Conservation (phyloP, 2,329 filamentous ascomycete species). For the Stachybotrys chlorohalonatus region DNA sequence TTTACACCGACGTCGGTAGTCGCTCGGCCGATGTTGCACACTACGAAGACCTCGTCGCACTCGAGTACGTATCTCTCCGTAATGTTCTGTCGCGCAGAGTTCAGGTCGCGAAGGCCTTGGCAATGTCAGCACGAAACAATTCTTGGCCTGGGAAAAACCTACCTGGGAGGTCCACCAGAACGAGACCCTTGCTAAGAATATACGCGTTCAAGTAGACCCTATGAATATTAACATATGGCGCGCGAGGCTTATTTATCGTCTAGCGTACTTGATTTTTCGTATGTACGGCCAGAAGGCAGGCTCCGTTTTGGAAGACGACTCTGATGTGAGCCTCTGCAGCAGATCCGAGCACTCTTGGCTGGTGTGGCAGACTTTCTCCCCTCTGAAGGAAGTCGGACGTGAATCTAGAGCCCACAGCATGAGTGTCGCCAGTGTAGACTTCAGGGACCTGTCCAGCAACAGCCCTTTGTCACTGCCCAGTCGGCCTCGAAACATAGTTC, state of each 20-base stretch:
- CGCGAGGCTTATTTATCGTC: no score
- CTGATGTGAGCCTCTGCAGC: constrained; percentile 28
- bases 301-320: constrained; percentile 13
- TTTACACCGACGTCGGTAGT: constrained; percentile 29
- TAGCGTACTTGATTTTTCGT: constrained; percentile 28
- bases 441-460: no score
- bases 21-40: constrained; percentile 31
- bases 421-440: no score
- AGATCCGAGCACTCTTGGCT: constrained; percentile 19
- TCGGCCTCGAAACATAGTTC: constrained; percentile 22
- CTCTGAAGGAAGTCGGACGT: no score
- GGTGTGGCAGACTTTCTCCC: background rate
- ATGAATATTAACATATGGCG: background rate
- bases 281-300: constrained; percentile 34
- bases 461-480: constrained; percentile 12
- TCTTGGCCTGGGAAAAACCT: constrained; percentile 2
- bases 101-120: constrained; percentile 35
- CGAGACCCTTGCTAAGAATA: constrained; percentile 36
- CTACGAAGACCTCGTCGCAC: constrained; percentile 38
- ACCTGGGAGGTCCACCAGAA: constrained; percentile 41
- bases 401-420: no score
- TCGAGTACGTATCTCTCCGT: constrained; percentile 34
- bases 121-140: background rate
- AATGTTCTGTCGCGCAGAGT: constrained; percentile 30
- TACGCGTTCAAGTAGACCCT: constrained; percentile 34